Percentiles rank a stretch among this genome's conserved stretches.
phyloP scores from a whole-genome alignment of 441 rosid genomes.

The Euphorbia schlechtendalii region DNA sequence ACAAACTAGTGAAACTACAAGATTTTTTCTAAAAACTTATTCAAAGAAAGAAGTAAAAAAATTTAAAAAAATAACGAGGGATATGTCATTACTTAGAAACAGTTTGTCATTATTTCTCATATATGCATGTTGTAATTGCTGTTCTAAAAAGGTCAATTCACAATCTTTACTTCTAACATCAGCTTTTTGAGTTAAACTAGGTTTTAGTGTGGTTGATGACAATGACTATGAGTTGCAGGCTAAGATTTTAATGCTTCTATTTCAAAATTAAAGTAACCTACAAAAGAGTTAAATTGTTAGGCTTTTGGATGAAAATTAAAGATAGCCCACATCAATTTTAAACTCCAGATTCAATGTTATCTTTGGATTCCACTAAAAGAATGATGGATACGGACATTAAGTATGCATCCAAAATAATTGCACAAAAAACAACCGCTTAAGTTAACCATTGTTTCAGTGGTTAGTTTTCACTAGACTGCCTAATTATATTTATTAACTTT shows the following conservation, averaged over 20 bases:
- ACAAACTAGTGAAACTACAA: too few species aligned
- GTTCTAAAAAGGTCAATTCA: too few species aligned
- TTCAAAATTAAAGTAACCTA: neutral
- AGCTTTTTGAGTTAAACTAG: too few species aligned
- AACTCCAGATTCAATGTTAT: neutral
- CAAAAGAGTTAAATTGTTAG: neutral
- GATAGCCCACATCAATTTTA: neutral
- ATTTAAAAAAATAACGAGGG: too few species aligned
- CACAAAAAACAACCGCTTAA: too few species aligned
- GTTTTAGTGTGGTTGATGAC: neutral
- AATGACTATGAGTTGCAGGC: constrained; percentile 5
- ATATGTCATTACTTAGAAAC: too few species aligned
- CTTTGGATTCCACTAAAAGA: neutral
- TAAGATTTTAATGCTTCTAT: neutral
- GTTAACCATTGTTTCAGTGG: neutral
- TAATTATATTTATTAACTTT: too few species aligned
- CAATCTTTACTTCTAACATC: too few species aligned
- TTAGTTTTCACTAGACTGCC: neutral
- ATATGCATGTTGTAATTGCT: too few species aligned
- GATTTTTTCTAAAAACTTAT: too few species aligned
- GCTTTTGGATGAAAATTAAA: neutral
- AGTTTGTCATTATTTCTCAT: too few species aligned
- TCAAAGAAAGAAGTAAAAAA: too few species aligned
- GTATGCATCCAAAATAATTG: neutral
- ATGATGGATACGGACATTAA: neutral